Base-by-base conservation (phyloP, 805 yeast species). In the Yarrowia deformans region DNA sequence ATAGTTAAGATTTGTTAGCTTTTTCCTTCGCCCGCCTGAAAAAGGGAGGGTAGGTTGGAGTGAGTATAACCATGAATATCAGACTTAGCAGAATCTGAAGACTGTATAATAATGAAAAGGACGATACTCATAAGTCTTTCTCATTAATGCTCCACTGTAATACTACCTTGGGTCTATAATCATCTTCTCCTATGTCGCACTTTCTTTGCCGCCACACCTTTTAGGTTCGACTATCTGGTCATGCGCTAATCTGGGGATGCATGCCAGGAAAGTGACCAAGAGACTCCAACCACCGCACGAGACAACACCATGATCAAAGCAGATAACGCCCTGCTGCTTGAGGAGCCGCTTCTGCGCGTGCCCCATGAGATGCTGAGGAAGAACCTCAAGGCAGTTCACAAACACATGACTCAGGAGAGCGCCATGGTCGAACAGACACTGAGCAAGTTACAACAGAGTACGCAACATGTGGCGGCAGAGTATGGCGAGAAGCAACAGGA, bases 341-440 rank as follows among this genome's bases (percentile, higher is more conserved):
- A 87, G 73, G 85, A 83, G 74, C 83, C 88, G 12, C 86, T 87
- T 66, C 87, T 90, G 77, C 82, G 84, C 67, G 87, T 90, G 0
- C 97, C 97, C 0, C 82, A 84, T 35, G 95, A 90, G 74, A 79
- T 89, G 32, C 80, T 89, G 70, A 84, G 86, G 72, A 86, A 84
- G 78, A 89, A 89, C 72, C 84, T 88, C 77, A 90, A 88, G 75
- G 77, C 79, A 45, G 81, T 86, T 18, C 92, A 89, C 75, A 86
- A 83, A 72, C 76, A 85, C 14, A 81, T 89, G 18, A 93, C 89
- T 72, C 86, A 84, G 70, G 88, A 88, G 67, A 80, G 82, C 66
- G 75, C 77, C 55, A 74, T 78, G 35, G 71, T 78, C 3, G 75
- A 83, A 71, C 69, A 78, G 71, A 43, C 77, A 49, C 39, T 74